Conservation (phyloP, 495 filamentous ascomycete species). For the Penicillium cinerascens region DNA sequence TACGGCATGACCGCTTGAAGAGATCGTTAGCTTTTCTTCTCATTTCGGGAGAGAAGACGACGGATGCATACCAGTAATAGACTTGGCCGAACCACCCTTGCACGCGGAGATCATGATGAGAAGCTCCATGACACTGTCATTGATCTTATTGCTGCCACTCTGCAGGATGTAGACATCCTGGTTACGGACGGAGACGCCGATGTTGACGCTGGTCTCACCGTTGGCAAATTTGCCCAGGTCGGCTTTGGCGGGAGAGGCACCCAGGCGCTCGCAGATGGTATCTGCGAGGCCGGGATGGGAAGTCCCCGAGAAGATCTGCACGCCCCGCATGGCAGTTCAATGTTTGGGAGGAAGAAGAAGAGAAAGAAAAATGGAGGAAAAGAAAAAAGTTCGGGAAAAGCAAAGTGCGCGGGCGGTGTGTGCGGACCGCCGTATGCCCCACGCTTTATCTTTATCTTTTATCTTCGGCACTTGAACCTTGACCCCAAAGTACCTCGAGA, state of each 20-base stretch:
- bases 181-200: slow-evolving; percentile 89
- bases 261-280: slow-evolving; percentile 67
- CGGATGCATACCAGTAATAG: slow-evolving; percentile 77
- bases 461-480: too few relatives aligned
- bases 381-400: slow-evolving; percentile 17
- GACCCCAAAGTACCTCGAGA: background rate
- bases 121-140: slow-evolving; percentile 97
- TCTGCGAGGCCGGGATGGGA: slow-evolving; percentile 68
- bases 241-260: slow-evolving; percentile 61
- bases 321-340: slow-evolving; percentile 54
- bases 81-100: slow-evolving; percentile 95
- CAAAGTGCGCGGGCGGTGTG: slow-evolving; percentile 11
- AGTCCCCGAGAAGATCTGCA: slow-evolving; percentile 68
- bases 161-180: slow-evolving; percentile 99
- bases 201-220: slow-evolving; percentile 94
- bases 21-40: slow-evolving; percentile 22
- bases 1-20: slow-evolving; percentile 81
- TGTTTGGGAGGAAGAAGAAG: slow-evolving; percentile 6
- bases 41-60: background rate
- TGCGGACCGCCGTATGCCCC: slow-evolving; percentile 20
- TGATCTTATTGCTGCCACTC: slow-evolving; percentile 94
- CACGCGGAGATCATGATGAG: slow-evolving; percentile 98
- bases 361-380: slow-evolving; percentile 8
- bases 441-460: too few relatives aligned
- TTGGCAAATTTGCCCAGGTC: slow-evolving; percentile 71